Evolutionary conservation across 495 filamentous ascomycete species (phyloP).

Genomic region (Hypoxylon subgilvum): DNA sequence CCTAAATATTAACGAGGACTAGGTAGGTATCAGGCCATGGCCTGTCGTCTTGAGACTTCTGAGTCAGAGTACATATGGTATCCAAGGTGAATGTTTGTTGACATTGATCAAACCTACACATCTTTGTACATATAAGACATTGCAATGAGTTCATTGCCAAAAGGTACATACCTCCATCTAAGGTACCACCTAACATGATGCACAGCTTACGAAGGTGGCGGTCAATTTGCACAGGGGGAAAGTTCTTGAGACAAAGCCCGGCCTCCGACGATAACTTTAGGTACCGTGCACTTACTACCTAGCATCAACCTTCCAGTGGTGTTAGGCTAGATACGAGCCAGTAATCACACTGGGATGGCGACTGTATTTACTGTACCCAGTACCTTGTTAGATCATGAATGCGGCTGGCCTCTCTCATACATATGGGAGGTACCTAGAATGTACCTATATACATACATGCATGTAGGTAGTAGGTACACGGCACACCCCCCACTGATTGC

Average conservation of each 20-base stretch:
- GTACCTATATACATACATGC: too few relatives aligned
- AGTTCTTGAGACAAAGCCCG: slow-evolving; percentile 28
- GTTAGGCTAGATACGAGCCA: too few relatives aligned
- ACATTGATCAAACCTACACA: too few relatives aligned
- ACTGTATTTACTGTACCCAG: too few relatives aligned
- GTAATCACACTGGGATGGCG: too few relatives aligned
- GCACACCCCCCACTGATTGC: slow-evolving; percentile 44
- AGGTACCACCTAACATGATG: not conserved
- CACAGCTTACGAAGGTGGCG: not conserved
- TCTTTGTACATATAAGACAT: too few relatives aligned
- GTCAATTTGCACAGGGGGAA: slow-evolving; percentile 12
- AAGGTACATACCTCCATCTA: not conserved
- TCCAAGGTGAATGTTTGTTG: too few relatives aligned
- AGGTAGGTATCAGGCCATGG: not conserved
- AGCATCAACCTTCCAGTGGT: too few relatives aligned
- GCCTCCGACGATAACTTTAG: slow-evolving; percentile 15
- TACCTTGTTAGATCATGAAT: too few relatives aligned
- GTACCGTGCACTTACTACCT: slow-evolving; percentile 11
- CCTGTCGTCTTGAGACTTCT: not conserved
- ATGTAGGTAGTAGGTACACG: slow-evolving; percentile 4
- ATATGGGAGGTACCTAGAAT: too few relatives aligned
- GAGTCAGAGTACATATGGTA: not conserved
- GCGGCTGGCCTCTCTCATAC: too few relatives aligned
- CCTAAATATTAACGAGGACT: too few relatives aligned
- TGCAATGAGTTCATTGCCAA: not conserved